These are phyloP conservation scores for Poronia punctata DNA, from an alignment of 495 filamentous ascomycete genomes.

Conservation along the genomic window DNA sequence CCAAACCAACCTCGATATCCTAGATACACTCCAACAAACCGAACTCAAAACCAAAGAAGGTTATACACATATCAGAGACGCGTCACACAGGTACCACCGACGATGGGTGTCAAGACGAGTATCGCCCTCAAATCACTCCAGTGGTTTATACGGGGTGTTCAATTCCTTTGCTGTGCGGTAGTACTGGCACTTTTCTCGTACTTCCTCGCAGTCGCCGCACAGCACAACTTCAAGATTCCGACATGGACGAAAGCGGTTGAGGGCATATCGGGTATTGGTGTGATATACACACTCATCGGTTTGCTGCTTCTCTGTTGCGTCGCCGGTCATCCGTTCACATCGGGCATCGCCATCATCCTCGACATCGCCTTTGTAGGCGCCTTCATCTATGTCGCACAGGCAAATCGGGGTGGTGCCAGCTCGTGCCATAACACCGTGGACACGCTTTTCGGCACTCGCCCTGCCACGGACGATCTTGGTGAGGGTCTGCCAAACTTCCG, in stretches of 20 bases:
- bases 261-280: constrained; percentile 68
- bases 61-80: constrained; percentile 2
- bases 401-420: constrained; percentile 55
- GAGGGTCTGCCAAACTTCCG: constrained; percentile 44
- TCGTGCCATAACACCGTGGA: constrained; percentile 56
- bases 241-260: constrained; percentile 68
- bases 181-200: constrained; percentile 79
- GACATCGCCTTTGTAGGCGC: constrained; percentile 52
- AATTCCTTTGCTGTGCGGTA: constrained; percentile 63
- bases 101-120: constrained; percentile 40
- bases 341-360: constrained; percentile 62
- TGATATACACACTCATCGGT: constrained; percentile 65
- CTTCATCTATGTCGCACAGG: constrained; percentile 55
- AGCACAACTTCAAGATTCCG: constrained; percentile 52
- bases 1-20: too few species aligned
- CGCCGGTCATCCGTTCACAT: constrained; percentile 58
- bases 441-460: constrained; percentile 61
- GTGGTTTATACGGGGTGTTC: constrained; percentile 58
- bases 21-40: too few species aligned
- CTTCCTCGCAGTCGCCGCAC: constrained; percentile 54
- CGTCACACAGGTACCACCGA: constrained; percentile 12
- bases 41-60: not conserved
- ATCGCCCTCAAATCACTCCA: constrained; percentile 56
- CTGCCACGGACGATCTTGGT: constrained; percentile 30
- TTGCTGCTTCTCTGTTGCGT: constrained; percentile 70